A percentile compares a stretch with the other conserved stretches of the same genome.
phyloP scores from a whole-genome alignment of 2,329 filamentous ascomycete genomes.

The Calycina herbarum region DNA sequence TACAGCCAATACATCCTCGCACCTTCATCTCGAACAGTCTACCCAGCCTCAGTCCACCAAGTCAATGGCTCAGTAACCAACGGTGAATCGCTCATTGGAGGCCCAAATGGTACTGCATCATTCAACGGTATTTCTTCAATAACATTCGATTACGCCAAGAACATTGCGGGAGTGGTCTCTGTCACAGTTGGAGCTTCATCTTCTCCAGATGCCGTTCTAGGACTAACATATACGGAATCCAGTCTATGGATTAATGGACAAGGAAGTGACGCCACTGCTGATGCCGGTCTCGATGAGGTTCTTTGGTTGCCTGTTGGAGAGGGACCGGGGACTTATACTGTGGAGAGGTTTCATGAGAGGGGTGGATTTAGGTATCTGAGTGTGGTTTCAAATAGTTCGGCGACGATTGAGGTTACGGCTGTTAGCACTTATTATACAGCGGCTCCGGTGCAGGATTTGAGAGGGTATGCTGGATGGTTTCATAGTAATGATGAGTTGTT shows the following conservation, averaged over 20 bases:
- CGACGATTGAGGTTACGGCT: conserved; percentile 34
- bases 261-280: conserved; percentile 47
- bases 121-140: conserved; percentile 39
- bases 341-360: conserved; percentile 43
- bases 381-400: conserved; percentile 39
- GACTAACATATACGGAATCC: conserved; percentile 43
- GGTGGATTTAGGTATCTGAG: conserved; percentile 56
- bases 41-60: conserved; percentile 32
- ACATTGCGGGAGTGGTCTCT: conserved; percentile 42
- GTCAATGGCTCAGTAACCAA: conserved; percentile 37
- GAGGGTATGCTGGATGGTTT: conserved; percentile 35
- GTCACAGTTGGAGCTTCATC: conserved; percentile 36
- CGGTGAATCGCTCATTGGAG: conserved; percentile 21
- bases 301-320: conserved; percentile 46
- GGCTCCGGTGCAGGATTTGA: conserved; percentile 41
- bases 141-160: conserved; percentile 43
- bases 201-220: conserved; percentile 37
- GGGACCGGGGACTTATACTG: conserved; percentile 42
- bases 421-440: conserved; percentile 40
- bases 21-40: conserved; percentile 33
- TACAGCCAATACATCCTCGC: conserved; percentile 40
- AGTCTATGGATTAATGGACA: conserved; percentile 49
- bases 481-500: conserved; percentile 38
- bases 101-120: conserved; percentile 15
- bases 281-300: conserved; percentile 47